Percentiles rank a stretch among this genome's conserved stretches.
Conservation (phyloP, 768 basidiomycete species). For the Tricholoma sp. region DNA sequence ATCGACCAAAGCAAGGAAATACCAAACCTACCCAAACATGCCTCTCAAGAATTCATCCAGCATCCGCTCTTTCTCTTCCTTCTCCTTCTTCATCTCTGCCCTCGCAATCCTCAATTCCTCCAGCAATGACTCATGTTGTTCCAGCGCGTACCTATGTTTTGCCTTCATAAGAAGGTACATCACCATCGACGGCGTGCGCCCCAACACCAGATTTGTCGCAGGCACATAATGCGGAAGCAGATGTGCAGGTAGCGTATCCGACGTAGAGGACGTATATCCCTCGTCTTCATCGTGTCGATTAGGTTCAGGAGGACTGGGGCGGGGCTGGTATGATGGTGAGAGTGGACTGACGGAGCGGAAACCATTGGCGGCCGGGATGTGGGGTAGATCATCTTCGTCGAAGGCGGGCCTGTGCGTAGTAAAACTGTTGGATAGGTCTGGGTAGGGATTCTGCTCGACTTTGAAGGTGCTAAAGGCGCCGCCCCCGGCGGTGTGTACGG, state of each 20-base stretch:
- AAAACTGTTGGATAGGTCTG: slow-evolving; percentile 31
- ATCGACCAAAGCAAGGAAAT: not conserved
- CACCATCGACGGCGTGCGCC: slow-evolving; percentile 63
- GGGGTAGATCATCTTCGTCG: slow-evolving; percentile 12
- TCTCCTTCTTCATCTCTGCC: slow-evolving; percentile 47
- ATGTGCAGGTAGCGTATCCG: slow-evolving; percentile 51
- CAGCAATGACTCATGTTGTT: slow-evolving; percentile 60
- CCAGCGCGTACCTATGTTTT: slow-evolving; percentile 62
- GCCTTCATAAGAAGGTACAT: slow-evolving; percentile 76
- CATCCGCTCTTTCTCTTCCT: slow-evolving; percentile 55
- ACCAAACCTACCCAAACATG: slow-evolving; percentile 45
- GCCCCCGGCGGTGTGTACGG: slow-evolving; percentile 19
- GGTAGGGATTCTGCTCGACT: slow-evolving; percentile 45
- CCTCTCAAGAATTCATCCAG: slow-evolving; percentile 48
- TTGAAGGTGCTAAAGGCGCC: slow-evolving; percentile 57
- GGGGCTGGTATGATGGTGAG: slow-evolving; percentile 3
- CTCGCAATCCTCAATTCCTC: slow-evolving; percentile 58
- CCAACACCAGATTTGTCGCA: slow-evolving; percentile 57
- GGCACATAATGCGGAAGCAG: slow-evolving; percentile 48
- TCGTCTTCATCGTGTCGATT: slow-evolving; percentile 30
- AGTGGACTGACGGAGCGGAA: slow-evolving; percentile 16
- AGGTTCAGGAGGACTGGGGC: slow-evolving; percentile 9
- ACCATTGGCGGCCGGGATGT: slow-evolving; percentile 12
- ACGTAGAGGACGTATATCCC: slow-evolving; percentile 28
- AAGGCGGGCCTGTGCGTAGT: slow-evolving; percentile 9